phyloP scores from a whole-genome alignment of 805 yeast species.

The Hanseniaspora singularis region DNA sequence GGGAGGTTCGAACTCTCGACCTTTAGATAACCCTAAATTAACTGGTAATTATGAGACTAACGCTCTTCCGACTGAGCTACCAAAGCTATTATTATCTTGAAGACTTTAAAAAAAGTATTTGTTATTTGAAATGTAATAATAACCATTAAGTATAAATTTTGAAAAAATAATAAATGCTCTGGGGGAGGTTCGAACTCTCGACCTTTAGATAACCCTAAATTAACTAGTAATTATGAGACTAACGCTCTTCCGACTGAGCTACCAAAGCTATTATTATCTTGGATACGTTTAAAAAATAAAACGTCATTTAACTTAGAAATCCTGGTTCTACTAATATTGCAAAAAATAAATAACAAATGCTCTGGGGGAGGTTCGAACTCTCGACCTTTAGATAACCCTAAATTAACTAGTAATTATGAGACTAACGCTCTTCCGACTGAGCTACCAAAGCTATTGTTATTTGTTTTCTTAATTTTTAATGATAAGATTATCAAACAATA shows the following conservation, averaged over 20 bases:
- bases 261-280: slow-evolving; percentile 27
- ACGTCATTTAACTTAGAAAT: neutral
- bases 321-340: too few relatives aligned
- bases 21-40: slow-evolving; percentile 27
- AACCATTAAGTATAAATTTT: too few relatives aligned
- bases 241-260: slow-evolving; percentile 41
- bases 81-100: slow-evolving; percentile 23
- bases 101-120: neutral
- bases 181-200: slow-evolving; percentile 39
- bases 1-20: slow-evolving; percentile 40
- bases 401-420: slow-evolving; percentile 27
- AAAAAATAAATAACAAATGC: too few relatives aligned
- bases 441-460: slow-evolving; percentile 31
- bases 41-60: slow-evolving; percentile 33
- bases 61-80: slow-evolving; percentile 41
- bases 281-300: neutral
- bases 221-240: slow-evolving; percentile 31
- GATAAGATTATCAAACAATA: too few relatives aligned
- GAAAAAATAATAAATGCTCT: too few relatives aligned
- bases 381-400: slow-evolving; percentile 32
- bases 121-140: neutral
- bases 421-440: slow-evolving; percentile 41
- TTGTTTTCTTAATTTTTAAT: too few relatives aligned
- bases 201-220: slow-evolving; percentile 29
- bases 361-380: slow-evolving; percentile 38